phyloP scores from a whole-genome alignment of 2,329 filamentous ascomycete genomes.

The Ceratocystis huliohia region DNA sequence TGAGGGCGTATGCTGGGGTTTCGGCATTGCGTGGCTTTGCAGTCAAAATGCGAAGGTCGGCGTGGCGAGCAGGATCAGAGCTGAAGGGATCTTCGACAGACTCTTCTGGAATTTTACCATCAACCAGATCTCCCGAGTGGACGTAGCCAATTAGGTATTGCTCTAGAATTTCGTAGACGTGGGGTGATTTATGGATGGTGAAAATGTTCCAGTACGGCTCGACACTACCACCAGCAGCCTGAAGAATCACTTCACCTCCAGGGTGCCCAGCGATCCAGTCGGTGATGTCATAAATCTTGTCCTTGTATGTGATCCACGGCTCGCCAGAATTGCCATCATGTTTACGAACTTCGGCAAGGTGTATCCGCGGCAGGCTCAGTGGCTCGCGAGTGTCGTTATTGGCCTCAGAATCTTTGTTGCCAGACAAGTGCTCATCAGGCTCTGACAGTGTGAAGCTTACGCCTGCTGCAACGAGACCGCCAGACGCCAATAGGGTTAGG shows the following conservation, averaged over 20 bases:
- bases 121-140: conserved; percentile 44
- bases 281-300: conserved; percentile 58
- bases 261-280: conserved; percentile 55
- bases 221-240: conserved; percentile 50
- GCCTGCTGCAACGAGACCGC: conserved; percentile 13
- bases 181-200: conserved; percentile 51
- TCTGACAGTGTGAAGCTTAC: conserved; percentile 16
- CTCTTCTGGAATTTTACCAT: conserved; percentile 41
- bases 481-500: conserved; percentile 21
- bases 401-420: too few species aligned
- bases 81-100: conserved; percentile 49
- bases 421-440: conserved; percentile 7
- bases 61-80: conserved; percentile 41
- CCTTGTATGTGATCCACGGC: conserved; percentile 52
- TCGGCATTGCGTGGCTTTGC: conserved; percentile 49
- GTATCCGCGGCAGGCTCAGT: conserved; percentile 35
- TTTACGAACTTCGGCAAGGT: conserved; percentile 39
- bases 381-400: conserved; percentile 28
- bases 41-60: conserved; percentile 39
- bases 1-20: conserved; percentile 39
- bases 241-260: conserved; percentile 54
- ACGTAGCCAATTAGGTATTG: conserved; percentile 52
- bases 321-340: conserved; percentile 40
- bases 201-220: conserved; percentile 62
- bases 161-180: conserved; percentile 52